These are phyloP conservation scores for Carallia brachiata DNA, from an alignment of 345 rosid genomes.

Conservation along the genomic window DNA sequence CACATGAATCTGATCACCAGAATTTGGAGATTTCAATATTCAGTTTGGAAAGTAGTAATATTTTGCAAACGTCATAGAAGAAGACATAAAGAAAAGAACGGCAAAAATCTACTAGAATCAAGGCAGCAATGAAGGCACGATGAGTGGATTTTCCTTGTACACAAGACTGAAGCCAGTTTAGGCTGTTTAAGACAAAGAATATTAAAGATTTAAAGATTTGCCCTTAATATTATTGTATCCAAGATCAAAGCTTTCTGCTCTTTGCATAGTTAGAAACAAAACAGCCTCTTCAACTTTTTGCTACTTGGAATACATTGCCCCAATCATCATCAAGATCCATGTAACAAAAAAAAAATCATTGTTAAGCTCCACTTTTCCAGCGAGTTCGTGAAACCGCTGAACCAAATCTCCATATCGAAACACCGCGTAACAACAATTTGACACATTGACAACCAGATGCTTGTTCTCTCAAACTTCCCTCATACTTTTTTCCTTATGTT, in stretches of 20 bases:
- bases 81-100: background rate
- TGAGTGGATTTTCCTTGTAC: background rate
- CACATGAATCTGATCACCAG: conserved; percentile 70
- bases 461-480: background rate
- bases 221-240: background rate
- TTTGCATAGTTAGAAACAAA: background rate
- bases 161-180: conserved; percentile 6
- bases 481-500: background rate
- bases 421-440: background rate
- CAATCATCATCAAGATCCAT: background rate
- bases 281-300: background rate
- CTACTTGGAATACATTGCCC: background rate
- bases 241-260: background rate
- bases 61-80: conserved; percentile 8
- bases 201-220: background rate
- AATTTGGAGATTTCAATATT: background rate
- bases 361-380: background rate
- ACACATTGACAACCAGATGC: background rate
- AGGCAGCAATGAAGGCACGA: background rate
- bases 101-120: background rate
- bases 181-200: background rate
- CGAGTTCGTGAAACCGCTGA: background rate
- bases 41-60: conserved; percentile 10
- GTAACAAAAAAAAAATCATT: background rate
- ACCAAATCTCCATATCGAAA: background rate